Conservation (phyloP, 345 rosid species). For the Melaleuca alternifolia region DNA sequence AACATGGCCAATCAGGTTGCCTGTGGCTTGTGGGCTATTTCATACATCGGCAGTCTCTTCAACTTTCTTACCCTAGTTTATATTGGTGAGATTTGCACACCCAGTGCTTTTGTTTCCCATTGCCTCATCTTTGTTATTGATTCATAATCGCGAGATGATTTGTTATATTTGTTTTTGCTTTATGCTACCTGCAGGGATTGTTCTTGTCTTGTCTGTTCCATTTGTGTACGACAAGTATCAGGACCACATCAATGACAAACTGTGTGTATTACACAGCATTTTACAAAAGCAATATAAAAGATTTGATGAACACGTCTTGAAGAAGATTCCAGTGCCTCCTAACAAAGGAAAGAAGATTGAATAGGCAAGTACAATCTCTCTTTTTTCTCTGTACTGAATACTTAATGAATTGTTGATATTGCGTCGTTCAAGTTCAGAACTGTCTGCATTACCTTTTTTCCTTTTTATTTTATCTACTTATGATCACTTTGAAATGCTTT, state of each 20-base stretch:
- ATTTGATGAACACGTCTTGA: conserved; percentile 39
- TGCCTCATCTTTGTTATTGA: background rate
- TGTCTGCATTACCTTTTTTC: background rate
- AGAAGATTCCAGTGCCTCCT: conserved; percentile 37
- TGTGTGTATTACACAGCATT: conserved; percentile 25
- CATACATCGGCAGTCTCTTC: conserved; percentile 58
- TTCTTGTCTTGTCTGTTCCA: conserved; percentile 67
- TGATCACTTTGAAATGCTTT: background rate
- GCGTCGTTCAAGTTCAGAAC: background rate
- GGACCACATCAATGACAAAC: conserved; percentile 58
- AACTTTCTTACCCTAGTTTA: conserved; percentile 70
- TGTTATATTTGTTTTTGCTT: background rate
- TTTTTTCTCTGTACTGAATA: background rate
- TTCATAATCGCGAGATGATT: background rate
- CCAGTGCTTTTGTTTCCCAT: background rate
- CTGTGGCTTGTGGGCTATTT: conserved; percentile 39
- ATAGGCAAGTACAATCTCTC: conserved; percentile 29
- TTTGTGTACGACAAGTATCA: conserved; percentile 60
- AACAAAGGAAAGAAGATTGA: conserved; percentile 62
- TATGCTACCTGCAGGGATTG: conserved; percentile 35
- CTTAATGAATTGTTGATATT: background rate
- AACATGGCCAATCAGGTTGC: conserved; percentile 40
- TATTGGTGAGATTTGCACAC: conserved; percentile 46
- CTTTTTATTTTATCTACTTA: background rate
- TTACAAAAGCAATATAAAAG: conserved; percentile 46